Evolutionary conservation across 192 early-diverging fungal genomes (phyloP).

Genomic region (Allomyces macrogynus): DNA sequence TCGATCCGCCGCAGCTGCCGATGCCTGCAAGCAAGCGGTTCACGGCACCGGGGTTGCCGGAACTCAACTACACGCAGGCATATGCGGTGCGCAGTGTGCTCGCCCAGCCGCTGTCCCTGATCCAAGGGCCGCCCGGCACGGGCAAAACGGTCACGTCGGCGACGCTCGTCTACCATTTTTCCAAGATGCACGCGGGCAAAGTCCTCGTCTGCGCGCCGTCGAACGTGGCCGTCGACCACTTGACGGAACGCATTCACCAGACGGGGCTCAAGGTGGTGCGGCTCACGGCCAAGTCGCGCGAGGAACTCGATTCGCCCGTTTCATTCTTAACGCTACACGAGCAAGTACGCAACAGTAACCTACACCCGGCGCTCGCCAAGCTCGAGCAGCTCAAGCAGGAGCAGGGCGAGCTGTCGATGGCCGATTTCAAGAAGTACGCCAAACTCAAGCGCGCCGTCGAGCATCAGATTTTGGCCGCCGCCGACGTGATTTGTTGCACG

Average conservation of each 20-base stretch:
- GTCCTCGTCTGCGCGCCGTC: constrained; percentile 94
- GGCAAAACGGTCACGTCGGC: constrained; percentile 98
- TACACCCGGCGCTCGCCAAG: constrained; percentile 82
- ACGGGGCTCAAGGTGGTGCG: constrained; percentile 90
- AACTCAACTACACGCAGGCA: constrained; percentile 92
- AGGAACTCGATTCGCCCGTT: constrained; percentile 84
- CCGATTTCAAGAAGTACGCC: constrained; percentile 73
- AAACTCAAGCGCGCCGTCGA: constrained; percentile 67
- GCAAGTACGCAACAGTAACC: constrained; percentile 92
- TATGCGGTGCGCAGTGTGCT: constrained; percentile 86
- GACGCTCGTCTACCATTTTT: constrained; percentile 91
- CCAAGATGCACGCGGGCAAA: constrained; percentile 68
- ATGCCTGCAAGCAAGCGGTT: constrained; percentile 71
- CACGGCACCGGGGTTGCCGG: constrained; percentile 79
- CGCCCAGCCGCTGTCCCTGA: constrained; percentile 77
- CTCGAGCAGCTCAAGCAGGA: constrained; percentile 68
- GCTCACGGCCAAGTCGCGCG: constrained; percentile 77
- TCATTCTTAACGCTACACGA: constrained; percentile 89
- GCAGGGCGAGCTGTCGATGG: constrained; percentile 72
- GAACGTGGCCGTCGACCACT: constrained; percentile 97
- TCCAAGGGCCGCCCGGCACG: constrained; percentile 92
- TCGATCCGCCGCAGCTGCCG: constrained; percentile 54
- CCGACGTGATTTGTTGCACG: constrained; percentile 95
- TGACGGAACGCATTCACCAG: constrained; percentile 88
- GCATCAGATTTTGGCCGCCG: constrained; percentile 72